Evolutionary conservation across 495 filamentous ascomycete species (phyloP).

Genomic region (Schizothecium vesticola): DNA sequence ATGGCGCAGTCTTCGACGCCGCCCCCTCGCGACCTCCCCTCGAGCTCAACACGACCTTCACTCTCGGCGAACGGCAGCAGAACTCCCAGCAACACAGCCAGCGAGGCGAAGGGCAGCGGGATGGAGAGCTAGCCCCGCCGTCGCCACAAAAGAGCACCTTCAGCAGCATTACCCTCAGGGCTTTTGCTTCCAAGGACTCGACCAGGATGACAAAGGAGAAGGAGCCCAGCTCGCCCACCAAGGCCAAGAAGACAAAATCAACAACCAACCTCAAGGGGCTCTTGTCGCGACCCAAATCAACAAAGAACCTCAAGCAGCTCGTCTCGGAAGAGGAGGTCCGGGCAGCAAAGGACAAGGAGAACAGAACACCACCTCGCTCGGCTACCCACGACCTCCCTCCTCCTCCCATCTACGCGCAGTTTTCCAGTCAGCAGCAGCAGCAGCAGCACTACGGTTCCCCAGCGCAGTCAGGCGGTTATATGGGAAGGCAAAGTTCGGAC

Average conservation of each 20-base stretch:
- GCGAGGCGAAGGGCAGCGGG: slow-evolving; percentile 31
- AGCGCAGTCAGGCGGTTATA: slow-evolving; percentile 1
- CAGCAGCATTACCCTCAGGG: slow-evolving; percentile 61
- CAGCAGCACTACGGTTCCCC: background rate
- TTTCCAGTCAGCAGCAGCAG: slow-evolving; percentile 38
- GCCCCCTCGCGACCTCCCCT: slow-evolving; percentile 9
- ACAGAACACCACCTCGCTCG: slow-evolving; percentile 55
- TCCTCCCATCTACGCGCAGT: slow-evolving; percentile 78
- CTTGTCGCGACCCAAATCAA: slow-evolving; percentile 50
- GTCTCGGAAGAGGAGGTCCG: slow-evolving; percentile 33
- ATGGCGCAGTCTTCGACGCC: slow-evolving; percentile 1
- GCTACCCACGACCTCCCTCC: slow-evolving; percentile 33
- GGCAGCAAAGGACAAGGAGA: slow-evolving; percentile 68
- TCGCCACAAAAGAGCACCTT: slow-evolving; percentile 59
- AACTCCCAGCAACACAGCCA: slow-evolving; percentile 39
- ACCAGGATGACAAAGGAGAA: slow-evolving; percentile 44
- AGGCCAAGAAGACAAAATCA: slow-evolving; percentile 80
- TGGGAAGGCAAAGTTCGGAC: slow-evolving; percentile 9
- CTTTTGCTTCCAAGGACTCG: slow-evolving; percentile 47
- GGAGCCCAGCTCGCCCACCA: slow-evolving; percentile 43
- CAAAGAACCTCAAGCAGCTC: slow-evolving; percentile 47
- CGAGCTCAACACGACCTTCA: slow-evolving; percentile 19
- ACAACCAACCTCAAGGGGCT: slow-evolving; percentile 69
- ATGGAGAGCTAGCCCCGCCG: slow-evolving; percentile 28
- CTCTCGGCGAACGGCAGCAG: slow-evolving; percentile 46